Conservation (phyloP, 345 rosid species). For the Salix caprea region DNA sequence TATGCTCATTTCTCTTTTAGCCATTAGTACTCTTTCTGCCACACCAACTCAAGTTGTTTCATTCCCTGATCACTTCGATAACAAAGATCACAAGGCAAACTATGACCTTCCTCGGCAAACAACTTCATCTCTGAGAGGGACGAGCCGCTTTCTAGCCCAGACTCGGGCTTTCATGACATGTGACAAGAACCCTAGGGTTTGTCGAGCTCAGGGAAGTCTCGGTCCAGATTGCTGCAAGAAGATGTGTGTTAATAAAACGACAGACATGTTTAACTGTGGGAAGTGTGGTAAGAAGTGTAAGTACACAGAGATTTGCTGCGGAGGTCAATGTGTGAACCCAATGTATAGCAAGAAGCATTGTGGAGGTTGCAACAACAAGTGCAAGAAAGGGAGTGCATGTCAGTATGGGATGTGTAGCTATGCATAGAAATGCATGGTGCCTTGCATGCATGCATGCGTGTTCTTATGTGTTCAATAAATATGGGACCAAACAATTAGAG, state of each 20-base stretch:
- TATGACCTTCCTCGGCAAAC: neutral
- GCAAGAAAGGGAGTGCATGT: constrained; percentile 48
- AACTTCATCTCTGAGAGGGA: constrained; percentile 12
- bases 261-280: constrained; percentile 46
- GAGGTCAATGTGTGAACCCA: constrained; percentile 54
- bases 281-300: constrained; percentile 52
- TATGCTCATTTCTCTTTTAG: neutral
- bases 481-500: too few species aligned
- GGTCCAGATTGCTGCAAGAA: constrained; percentile 59
- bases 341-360: constrained; percentile 47
- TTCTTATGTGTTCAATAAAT: too few species aligned
- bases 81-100: neutral
- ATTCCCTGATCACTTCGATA: neutral
- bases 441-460: neutral
- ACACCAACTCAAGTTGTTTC: neutral
- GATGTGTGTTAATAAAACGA: constrained; percentile 42
- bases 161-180: constrained; percentile 30
- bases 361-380: constrained; percentile 56
- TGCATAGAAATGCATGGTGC: too few species aligned
- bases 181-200: constrained; percentile 39
- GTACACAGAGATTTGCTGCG: constrained; percentile 50
- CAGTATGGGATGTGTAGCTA: constrained; percentile 57
- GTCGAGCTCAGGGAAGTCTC: constrained; percentile 44
- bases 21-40: neutral
- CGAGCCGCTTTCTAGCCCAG: constrained; percentile 19